Conservation (phyloP, 306 rosid genomes). For the Gastrolobium villosum region DNA sequence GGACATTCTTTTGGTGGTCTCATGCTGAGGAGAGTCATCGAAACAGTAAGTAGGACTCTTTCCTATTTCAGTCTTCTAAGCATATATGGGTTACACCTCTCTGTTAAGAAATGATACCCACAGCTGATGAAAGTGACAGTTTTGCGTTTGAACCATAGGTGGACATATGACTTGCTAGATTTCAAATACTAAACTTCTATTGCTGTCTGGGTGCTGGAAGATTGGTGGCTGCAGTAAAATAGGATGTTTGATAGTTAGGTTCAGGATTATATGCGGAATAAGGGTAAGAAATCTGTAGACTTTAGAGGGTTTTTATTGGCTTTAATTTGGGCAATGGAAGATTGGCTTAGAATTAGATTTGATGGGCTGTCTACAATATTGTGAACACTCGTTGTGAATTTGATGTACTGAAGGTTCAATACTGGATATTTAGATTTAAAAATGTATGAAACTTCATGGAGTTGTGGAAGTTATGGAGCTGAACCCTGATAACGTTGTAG, state of each 20-base stretch:
- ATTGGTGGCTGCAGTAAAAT: constrained; percentile 18
- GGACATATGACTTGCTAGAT: constrained; percentile 24
- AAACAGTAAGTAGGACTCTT: constrained; percentile 70
- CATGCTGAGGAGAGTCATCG: constrained; percentile 92
- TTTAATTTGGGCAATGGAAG: constrained; percentile 11
- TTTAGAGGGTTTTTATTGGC: background rate
- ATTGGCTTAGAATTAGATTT: constrained; percentile 34
- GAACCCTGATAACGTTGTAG: constrained; percentile 22
- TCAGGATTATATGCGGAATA: constrained; percentile 32
- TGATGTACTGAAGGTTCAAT: constrained; percentile 30
- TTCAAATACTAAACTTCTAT: constrained; percentile 10
- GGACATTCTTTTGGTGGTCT: constrained; percentile 99
- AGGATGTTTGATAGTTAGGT: constrained; percentile 20
- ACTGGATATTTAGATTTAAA: constrained; percentile 8
- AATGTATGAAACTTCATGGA: constrained; percentile 12
- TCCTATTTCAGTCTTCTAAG: constrained; percentile 46
- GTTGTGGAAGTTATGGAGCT: background rate
- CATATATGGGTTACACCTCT: constrained; percentile 24
- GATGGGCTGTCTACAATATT: background rate
- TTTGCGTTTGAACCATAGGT: constrained; percentile 31
- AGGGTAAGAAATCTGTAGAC: constrained; percentile 17
- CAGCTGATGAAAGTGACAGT: constrained; percentile 23
- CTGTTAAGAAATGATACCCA: constrained; percentile 35
- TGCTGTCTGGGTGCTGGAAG: constrained; percentile 33
- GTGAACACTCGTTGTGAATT: constrained; percentile 8